Percentiles rank a stretch among this genome's conserved stretches.
Conservation (phyloP, 306 rosid species). For the Glycyrrhiza uralensis region DNA sequence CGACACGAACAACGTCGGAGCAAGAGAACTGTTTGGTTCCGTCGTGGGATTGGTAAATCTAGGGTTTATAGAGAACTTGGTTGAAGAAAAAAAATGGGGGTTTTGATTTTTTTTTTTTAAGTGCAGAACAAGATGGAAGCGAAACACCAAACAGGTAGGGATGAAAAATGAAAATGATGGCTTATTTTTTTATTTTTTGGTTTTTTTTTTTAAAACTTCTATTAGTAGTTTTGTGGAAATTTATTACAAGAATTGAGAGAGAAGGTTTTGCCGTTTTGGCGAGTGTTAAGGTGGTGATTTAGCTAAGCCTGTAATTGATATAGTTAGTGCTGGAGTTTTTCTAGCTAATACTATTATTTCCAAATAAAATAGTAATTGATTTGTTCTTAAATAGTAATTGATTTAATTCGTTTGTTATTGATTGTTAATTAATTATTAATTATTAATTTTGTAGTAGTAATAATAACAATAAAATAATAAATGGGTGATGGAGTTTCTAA, state of each 20-base stretch:
- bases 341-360: neutral
- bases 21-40: neutral
- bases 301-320: too few species aligned
- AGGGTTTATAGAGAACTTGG: conserved; percentile 34
- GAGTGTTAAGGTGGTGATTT: neutral
- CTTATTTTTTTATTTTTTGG: neutral
- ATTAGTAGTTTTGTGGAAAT: neutral
- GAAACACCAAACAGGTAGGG: neutral
- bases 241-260: neutral
- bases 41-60: conserved; percentile 20
- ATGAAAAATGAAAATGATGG: neutral
- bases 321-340: neutral
- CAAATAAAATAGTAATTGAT: too few species aligned
- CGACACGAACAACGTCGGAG: conserved; percentile 18
- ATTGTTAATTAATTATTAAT: too few species aligned
- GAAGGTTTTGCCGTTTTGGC: neutral
- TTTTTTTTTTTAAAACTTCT: neutral
- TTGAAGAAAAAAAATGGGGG: neutral
- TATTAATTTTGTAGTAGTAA: neutral
- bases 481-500: neutral
- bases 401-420: neutral
- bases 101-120: conserved; percentile 21
- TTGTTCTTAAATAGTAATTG: too few species aligned
- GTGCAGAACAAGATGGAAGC: conserved; percentile 14
- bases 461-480: neutral